These are phyloP conservation scores for Arthroderma uncinatum DNA, from an alignment of 2,329 filamentous ascomycete species.

Conservation along the genomic window DNA sequence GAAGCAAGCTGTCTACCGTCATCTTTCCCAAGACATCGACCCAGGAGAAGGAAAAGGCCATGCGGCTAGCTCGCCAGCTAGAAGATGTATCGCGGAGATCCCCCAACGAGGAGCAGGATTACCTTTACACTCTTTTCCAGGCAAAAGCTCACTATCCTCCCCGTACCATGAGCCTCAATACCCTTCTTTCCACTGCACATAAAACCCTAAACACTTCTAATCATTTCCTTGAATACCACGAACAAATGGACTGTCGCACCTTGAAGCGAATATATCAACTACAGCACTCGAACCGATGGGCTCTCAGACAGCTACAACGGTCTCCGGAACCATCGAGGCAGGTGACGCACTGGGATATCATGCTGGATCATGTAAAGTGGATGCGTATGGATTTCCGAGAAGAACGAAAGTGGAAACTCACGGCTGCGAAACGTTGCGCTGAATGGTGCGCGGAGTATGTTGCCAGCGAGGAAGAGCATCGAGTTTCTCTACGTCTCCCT, in stretches of 20 bases:
- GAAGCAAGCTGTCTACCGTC: conserved; percentile 59
- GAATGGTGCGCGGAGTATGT: conserved; percentile 77
- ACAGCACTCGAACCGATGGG: conserved; percentile 88
- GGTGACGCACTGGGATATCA: conserved; percentile 69
- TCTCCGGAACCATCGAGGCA: conserved; percentile 68
- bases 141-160: conserved; percentile 47
- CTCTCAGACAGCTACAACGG: conserved; percentile 75
- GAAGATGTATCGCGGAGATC: conserved; percentile 3
- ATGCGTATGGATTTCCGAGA: conserved; percentile 94
- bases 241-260: conserved; percentile 78
- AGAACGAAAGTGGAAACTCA: conserved; percentile 86
- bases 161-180: conserved; percentile 46
- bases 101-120: conserved; percentile 43
- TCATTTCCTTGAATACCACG: conserved; percentile 68
- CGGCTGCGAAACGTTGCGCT: conserved; percentile 67
- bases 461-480: conserved; percentile 51
- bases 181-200: conserved; percentile 68
- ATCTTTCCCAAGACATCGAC: conserved; percentile 56
- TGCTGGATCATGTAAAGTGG: conserved; percentile 91
- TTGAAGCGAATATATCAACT: conserved; percentile 78
- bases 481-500: conserved; percentile 57
- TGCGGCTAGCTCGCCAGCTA: conserved; percentile 40
- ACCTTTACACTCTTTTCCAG: conserved; percentile 53
- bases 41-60: conserved; percentile 37
- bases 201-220: conserved; percentile 85